A percentile compares a stretch with the other conserved stretches of the same genome.
These are phyloP conservation scores for Populus pruinosa DNA, from an alignment of 345 rosid genomes.

Conservation along the genomic window DNA sequence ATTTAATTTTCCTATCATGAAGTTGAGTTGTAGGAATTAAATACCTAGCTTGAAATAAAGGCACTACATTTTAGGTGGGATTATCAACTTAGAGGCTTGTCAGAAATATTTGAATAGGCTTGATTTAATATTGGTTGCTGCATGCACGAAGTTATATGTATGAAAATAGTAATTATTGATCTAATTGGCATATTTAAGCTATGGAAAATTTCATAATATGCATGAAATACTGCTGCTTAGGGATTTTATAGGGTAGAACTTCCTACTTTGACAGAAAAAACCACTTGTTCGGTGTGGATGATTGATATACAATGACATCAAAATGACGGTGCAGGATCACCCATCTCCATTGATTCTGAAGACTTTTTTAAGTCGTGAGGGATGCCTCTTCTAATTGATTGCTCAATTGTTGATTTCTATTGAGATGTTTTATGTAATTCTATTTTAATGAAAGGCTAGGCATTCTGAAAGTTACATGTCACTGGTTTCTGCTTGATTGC, in stretches of 20 bases:
- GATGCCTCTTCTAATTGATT: background rate
- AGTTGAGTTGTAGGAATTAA: background rate
- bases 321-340: background rate
- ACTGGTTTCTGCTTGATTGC: background rate
- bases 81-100: background rate
- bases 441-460: background rate
- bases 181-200: background rate
- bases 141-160: background rate
- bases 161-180: background rate
- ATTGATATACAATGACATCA: background rate
- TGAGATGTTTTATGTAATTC: background rate
- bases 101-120: background rate
- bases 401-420: background rate
- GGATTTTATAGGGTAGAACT: background rate
- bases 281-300: background rate
- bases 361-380: background rate
- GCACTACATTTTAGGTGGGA: background rate
- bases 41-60: background rate
- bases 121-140: background rate
- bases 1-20: background rate
- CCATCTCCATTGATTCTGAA: background rate
- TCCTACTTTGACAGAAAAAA: background rate
- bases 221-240: background rate
- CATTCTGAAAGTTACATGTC: background rate
- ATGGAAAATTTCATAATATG: background rate